Conservation (phyloP, 495 filamentous ascomycete species). For the Penicillium cataractarum region DNA sequence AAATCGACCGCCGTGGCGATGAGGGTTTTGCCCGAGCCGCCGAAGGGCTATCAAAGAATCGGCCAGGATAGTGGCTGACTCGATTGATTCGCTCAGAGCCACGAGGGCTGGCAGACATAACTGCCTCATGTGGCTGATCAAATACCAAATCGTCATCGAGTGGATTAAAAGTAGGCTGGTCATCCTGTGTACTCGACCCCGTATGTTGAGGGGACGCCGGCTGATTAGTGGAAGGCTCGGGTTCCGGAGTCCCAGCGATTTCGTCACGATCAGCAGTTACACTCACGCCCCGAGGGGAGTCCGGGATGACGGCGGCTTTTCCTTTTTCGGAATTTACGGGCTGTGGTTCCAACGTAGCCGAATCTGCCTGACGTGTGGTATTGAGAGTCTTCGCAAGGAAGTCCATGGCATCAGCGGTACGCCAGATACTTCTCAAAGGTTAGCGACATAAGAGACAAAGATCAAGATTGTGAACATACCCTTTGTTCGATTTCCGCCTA, state of each 20-base stretch:
- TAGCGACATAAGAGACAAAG: not conserved
- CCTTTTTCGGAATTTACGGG: not conserved
- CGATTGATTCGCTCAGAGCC: conserved; percentile 25
- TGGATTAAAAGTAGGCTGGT: not conserved
- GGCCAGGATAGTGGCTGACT: conserved; percentile 21
- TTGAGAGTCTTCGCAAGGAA: not conserved
- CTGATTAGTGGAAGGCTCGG: not conserved
- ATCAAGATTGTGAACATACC: conserved; percentile 5
- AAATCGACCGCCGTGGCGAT: conserved; percentile 28
- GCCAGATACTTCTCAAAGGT: not conserved
- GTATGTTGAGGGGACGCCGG: not conserved
- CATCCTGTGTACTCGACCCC: not conserved
- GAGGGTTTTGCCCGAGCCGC: not conserved
- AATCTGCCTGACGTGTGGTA: conserved; percentile 20
- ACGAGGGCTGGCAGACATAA: conserved; percentile 26
- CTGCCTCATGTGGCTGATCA: conserved; percentile 4
- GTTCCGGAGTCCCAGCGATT: conserved; percentile 12
- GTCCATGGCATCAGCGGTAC: conserved; percentile 1
- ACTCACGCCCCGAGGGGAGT: not conserved
- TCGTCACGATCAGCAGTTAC: conserved; percentile 4
- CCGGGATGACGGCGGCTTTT: not conserved
- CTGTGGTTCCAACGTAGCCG: not conserved
- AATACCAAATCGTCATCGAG: conserved; percentile 19
- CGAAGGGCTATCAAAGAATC: conserved; percentile 16
- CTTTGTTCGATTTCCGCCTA: conserved; percentile 7